phyloP scores from a whole-genome alignment of 176 grass and related monocot species.

The Paspalum notatum region DNA sequence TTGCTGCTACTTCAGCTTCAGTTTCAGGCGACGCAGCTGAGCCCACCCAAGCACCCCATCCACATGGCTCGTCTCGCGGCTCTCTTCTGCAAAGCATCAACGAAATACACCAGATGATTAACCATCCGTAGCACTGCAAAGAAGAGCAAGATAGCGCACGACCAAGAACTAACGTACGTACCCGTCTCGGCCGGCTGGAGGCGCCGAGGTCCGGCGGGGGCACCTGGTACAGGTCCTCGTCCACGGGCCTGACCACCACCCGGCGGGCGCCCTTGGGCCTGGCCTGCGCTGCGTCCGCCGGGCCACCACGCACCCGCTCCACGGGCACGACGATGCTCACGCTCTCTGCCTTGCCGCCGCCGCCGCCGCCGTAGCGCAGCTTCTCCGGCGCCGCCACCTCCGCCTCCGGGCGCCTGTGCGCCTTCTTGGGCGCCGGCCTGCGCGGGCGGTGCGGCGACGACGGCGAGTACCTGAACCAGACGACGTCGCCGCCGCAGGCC shows the following conservation, averaged over 20 bases:
- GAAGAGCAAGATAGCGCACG: too few species aligned
- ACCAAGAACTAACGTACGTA: neutral
- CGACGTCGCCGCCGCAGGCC: conserved; percentile 24
- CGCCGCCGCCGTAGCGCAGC: neutral
- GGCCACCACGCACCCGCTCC: neutral
- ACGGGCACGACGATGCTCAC: too few species aligned
- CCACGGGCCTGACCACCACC: conserved; percentile 22
- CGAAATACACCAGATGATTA: too few species aligned
- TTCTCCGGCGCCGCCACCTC: neutral
- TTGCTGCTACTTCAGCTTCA: too few species aligned
- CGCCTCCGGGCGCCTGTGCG: neutral
- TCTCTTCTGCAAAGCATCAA: too few species aligned
- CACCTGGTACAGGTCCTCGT: conserved; percentile 46
- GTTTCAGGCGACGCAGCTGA: too few species aligned
- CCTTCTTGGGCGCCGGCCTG: conserved; percentile 29
- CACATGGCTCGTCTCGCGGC: too few species aligned
- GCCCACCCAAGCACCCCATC: too few species aligned
- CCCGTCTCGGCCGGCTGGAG: neutral
- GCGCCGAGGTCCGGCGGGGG: conserved; percentile 8
- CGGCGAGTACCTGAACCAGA: conserved; percentile 42
- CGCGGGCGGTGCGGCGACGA: conserved; percentile 7
- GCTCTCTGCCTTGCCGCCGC: neutral
- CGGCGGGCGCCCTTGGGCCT: neutral
- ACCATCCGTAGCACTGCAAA: too few species aligned
- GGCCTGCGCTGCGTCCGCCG: too few species aligned